Percentiles rank a stretch among this genome's conserved stretches.
Conservation (phyloP, 441 rosid species). For the Euphorbia schlechtendalii region DNA sequence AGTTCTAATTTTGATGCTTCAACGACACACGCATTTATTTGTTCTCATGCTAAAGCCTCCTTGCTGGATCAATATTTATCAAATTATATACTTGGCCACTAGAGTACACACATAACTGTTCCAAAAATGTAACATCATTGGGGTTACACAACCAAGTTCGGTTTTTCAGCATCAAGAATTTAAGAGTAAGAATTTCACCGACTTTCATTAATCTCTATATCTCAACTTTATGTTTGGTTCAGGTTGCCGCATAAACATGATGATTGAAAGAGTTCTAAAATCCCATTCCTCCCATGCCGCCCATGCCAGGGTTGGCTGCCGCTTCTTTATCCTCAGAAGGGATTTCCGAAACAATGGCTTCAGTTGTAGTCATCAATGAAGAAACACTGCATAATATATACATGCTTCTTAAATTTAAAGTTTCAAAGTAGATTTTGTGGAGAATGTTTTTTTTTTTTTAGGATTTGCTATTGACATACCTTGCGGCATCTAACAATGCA, state of each 20-base stretch:
- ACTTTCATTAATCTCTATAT: background rate
- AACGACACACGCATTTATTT: too few species aligned
- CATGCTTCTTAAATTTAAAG: background rate
- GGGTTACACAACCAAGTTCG: background rate
- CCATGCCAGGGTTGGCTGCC: constrained; percentile 44
- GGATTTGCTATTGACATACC: constrained; percentile 28
- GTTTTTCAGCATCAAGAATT: background rate
- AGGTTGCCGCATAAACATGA: background rate
- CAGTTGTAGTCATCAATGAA: constrained; percentile 83
- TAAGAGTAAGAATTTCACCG: background rate
- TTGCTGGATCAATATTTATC: background rate
- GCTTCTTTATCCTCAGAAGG: constrained; percentile 65
- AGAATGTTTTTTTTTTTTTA: too few species aligned
- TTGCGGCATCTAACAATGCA: constrained; percentile 82
- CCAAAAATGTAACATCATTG: background rate
- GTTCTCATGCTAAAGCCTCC: background rate
- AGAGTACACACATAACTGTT: background rate
- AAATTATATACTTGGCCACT: background rate
- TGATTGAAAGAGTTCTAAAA: constrained; percentile 10
- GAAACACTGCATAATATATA: constrained; percentile 48
- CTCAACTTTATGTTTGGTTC: background rate
- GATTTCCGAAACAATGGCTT: constrained; percentile 66
- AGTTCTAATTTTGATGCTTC: too few species aligned
- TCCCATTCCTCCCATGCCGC: constrained; percentile 48
- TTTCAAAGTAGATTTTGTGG: background rate